Evolutionary conservation across 202 grass and related monocot species (phyloP).

Genomic region (Zizania palustris): DNA sequence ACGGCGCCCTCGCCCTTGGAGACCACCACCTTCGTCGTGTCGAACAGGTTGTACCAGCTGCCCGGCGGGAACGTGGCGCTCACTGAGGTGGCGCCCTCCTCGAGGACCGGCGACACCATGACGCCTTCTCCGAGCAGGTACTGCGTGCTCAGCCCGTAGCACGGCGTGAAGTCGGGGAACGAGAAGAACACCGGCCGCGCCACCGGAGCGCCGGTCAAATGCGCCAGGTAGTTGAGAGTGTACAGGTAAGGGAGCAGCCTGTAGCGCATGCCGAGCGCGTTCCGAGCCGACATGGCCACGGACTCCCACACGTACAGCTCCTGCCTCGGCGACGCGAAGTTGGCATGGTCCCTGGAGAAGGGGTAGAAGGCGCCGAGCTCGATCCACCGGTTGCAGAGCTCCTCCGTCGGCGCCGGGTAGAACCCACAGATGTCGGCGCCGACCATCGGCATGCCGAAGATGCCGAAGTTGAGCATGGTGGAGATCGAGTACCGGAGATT

Average conservation of each 20-base stretch:
- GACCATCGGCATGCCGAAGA: slow-evolving; percentile 98
- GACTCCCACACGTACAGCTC: slow-evolving; percentile 86
- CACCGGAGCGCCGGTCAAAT: slow-evolving; percentile 69
- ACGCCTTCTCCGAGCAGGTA: slow-evolving; percentile 74
- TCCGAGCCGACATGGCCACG: slow-evolving; percentile 76
- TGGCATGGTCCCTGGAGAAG: slow-evolving; percentile 91
- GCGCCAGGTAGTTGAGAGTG: slow-evolving; percentile 84
- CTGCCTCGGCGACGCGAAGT: slow-evolving; percentile 80
- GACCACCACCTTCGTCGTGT: slow-evolving; percentile 59
- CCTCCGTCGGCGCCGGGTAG: slow-evolving; percentile 69
- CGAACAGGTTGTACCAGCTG: slow-evolving; percentile 96
- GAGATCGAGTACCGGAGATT: slow-evolving; percentile 83
- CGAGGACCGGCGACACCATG: slow-evolving; percentile 84
- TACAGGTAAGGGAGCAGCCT: slow-evolving; percentile 79
- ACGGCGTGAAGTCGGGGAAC: slow-evolving; percentile 72
- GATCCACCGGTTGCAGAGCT: slow-evolving; percentile 96
- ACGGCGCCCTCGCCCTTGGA: slow-evolving; percentile 40
- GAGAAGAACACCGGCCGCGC: slow-evolving; percentile 83
- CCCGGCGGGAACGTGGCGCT: slow-evolving; percentile 80
- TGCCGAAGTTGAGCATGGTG: slow-evolving; percentile 82
- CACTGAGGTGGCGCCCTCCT: slow-evolving; percentile 66
- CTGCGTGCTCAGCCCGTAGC: slow-evolving; percentile 84
- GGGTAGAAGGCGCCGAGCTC: slow-evolving; percentile 96
- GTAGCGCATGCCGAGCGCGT: slow-evolving; percentile 80
- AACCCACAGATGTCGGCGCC: slow-evolving; percentile 90